Base-by-base conservation (phyloP, 1,284 basidiomycete species). In the Pascua sp. region DNA sequence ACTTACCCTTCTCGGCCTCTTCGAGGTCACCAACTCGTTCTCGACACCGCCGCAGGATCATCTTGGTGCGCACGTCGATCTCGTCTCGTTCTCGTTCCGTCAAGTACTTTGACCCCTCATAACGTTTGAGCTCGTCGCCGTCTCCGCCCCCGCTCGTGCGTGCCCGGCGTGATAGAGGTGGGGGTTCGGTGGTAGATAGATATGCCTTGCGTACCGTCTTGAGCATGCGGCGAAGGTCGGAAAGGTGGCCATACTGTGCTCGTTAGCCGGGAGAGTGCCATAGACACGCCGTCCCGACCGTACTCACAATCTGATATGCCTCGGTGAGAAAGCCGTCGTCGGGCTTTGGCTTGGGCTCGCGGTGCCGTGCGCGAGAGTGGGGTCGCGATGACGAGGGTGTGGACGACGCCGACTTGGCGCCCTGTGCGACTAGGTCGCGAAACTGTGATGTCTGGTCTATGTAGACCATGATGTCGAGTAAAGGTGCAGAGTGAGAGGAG, bases 51-150 rank as follows among this genome's bases (percentile, higher is more conserved):
- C 81, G 76, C 47, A 84, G 62, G 8, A 81, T 78, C 61, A 82
- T 77, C 61, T 80, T 80, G 37, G 80, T 79, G 60, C 80, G 76
- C 53, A 81, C 75, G 70, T 84, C 82, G 55, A 84, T 80, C 72
- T 83, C 82, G 63, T 83, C 82, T 50, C 81, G 69, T 62, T 84
- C 82, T 16, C 76, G 70, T 53, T 84, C 82, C 4, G 66, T 79
- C 10, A 84, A 68, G 48, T 75, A 76, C 47, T 78, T 78, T n/a
- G 73, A 71, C 24, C 71, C 73, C 38, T 78, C 62, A 71, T 67
- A 78, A 63, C 43, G 69, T 63, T 53, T 55, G 56, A 70, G 62
- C 46, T 61, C 63, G 17, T 65, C 60, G 4, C 43, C 56, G 39
- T 39, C 57, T 9, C 44, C 42, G 8, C 11, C 37, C 36, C 38